Conservation (phyloP, 345 rosid species). For the Sonneratia alba region DNA sequence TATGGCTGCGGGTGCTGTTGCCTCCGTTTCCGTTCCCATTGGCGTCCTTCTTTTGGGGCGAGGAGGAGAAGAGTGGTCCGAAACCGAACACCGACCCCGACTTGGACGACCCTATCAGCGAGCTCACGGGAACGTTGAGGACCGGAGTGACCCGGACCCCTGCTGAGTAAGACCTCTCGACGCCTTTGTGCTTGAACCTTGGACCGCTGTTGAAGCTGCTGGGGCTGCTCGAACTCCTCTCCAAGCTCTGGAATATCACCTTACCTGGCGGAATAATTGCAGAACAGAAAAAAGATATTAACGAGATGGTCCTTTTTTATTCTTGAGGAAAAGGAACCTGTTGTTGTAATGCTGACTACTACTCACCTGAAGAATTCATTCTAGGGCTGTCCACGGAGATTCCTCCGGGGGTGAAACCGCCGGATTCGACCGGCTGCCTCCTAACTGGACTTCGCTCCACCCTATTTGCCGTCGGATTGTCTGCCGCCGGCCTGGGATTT, state of each 20-base stretch:
- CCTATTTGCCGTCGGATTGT: slow-evolving; percentile 18
- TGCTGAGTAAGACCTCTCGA: slow-evolving; percentile 90
- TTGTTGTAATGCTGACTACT: not conserved
- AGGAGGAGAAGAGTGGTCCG: slow-evolving; percentile 47
- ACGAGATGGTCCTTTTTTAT: not conserved
- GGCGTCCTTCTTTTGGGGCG: slow-evolving; percentile 31
- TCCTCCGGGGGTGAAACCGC: slow-evolving; percentile 36
- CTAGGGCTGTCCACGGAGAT: slow-evolving; percentile 88
- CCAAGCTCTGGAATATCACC: slow-evolving; percentile 79
- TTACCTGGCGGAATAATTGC: slow-evolving; percentile 33
- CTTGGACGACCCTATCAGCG: slow-evolving; percentile 48
- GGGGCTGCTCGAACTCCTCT: slow-evolving; percentile 95
- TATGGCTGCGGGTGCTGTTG: slow-evolving; percentile 6
- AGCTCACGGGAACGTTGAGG: slow-evolving; percentile 63
- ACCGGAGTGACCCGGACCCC: slow-evolving; percentile 62
- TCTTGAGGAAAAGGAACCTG: not conserved
- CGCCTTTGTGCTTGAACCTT: slow-evolving; percentile 59
- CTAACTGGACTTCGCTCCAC: slow-evolving; percentile 56
- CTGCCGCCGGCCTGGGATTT: slow-evolving; percentile 9
- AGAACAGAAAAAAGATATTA: not conserved
- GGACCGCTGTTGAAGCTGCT: slow-evolving; percentile 91
- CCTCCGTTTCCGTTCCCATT: slow-evolving; percentile 4
- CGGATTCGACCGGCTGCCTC: slow-evolving; percentile 22
- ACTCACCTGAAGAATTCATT: slow-evolving; percentile 73
- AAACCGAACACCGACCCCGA: slow-evolving; percentile 42